Base-by-base conservation (phyloP, 2,329 filamentous ascomycete species). In the Beauveria sp. region DNA sequence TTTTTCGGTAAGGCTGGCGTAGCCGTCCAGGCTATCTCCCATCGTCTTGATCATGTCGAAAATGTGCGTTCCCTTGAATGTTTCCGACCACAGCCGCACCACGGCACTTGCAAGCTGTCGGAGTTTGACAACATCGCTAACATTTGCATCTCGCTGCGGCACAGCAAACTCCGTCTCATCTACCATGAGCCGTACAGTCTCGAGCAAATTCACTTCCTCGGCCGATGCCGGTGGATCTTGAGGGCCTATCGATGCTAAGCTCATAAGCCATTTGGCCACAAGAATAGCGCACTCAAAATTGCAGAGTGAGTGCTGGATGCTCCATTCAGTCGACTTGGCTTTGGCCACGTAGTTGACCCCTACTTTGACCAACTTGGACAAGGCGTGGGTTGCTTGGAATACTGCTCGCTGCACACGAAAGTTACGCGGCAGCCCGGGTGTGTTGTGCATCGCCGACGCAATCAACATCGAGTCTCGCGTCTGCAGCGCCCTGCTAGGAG, bases 311-410 rank as follows among this genome's bases (percentile, higher is more conserved):
- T 85, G 80, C 63, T 85, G 82, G 67, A 86, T 84, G 67, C 83
- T 85, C 84, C 84, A 85, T 68, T 85, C 81, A 0, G 81, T 74
- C 1, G 82, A 83, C 70, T 85, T 85, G 5, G 82, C 82, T 64
- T 81, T 79, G 47, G 84, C 83, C 53, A 86, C 82, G 65, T 84
- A 86, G 65, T 84, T 84, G 22, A 86, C 83, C 0, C 84, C 84
- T 16, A 80, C 77, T 69, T 86, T 87, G 62, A 88, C 83, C 26
- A 87, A 75, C 76, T 88, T 85, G 3, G 85, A 86, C 41, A 90
- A 74, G 0, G 87, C 86, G 68, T 89, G 87, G 30, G 87, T 83
- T 1, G 85, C 84, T 66, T 90, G 87, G 30, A 88, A 80, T 0
- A 89, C 81, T 1, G 86, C 87, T 51, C 85, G 77, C 40, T 83